A percentile compares a stretch with the other conserved stretches of the same genome.
Conservation (phyloP, 257 asterid species). For the Nicotiana tabacum region DNA sequence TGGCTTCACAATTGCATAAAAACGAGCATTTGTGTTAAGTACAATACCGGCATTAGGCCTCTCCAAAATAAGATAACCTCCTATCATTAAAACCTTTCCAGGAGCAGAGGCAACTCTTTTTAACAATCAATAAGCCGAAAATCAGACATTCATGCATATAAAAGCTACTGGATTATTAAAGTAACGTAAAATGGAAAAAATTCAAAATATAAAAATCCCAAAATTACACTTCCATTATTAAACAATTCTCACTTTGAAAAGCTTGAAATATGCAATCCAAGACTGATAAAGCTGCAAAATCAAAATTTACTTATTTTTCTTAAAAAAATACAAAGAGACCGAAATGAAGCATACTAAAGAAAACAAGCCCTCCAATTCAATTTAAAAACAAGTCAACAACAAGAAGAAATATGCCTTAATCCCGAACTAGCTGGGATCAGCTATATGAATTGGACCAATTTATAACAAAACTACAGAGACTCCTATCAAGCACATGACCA, state of each 20-base stretch:
- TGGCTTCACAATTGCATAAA: conserved; percentile 87
- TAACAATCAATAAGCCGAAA: neutral
- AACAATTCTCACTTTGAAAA: neutral
- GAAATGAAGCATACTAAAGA: neutral
- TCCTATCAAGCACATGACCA: neutral
- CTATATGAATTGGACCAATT: neutral
- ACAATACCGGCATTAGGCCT: conserved; percentile 96
- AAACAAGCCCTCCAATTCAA: neutral
- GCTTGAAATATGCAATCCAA: neutral
- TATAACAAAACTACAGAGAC: neutral
- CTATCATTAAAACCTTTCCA: conserved; percentile 96
- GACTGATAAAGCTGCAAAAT: neutral
- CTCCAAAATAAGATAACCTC: conserved; percentile 93
- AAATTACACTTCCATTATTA: conserved; percentile 5
- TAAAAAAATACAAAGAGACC: neutral
- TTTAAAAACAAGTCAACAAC: neutral
- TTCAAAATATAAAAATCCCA: neutral
- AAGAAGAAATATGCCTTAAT: neutral
- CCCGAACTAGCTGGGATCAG: neutral
- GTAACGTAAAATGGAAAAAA: neutral
- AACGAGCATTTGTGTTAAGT: conserved; percentile 93
- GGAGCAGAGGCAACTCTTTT: conserved; percentile 95
- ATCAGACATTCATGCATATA: neutral
- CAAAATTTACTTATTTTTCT: neutral
- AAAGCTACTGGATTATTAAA: neutral